These are phyloP conservation scores for Scolecobasidium constrictum DNA, from an alignment of 2,329 filamentous ascomycete genomes.

Conservation along the genomic window DNA sequence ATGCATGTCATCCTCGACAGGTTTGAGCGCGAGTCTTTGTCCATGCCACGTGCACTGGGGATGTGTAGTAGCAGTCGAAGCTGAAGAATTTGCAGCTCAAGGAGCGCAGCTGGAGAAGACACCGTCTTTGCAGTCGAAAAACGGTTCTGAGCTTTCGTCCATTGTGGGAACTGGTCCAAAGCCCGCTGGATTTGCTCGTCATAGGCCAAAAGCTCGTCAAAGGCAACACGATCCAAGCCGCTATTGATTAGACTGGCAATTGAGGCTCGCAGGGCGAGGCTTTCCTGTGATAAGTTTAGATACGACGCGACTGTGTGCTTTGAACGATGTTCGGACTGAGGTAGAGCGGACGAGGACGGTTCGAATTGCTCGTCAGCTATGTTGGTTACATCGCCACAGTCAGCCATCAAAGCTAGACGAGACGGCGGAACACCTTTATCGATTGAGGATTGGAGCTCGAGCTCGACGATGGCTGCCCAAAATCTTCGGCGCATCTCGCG, in stretches of 20 bases:
- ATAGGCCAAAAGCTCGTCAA: constrained; percentile 8
- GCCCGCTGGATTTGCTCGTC: constrained; percentile 3
- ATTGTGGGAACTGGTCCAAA: constrained; percentile 1
- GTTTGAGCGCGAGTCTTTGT: neutral
- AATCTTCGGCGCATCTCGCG: constrained; percentile 44
- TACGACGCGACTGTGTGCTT: constrained; percentile 1
- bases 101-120: neutral
- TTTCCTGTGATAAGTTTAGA: constrained; percentile 4
- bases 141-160: neutral
- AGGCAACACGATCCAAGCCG: constrained; percentile 5
- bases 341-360: neutral
- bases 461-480: constrained; percentile 46
- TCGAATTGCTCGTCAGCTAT: constrained; percentile 33
- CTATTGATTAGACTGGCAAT: constrained; percentile 6
- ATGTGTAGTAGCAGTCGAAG: constrained; percentile 6
- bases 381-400: constrained; percentile 40
- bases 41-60: constrained; percentile 1
- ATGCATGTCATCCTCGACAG: constrained; percentile 6
- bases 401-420: constrained; percentile 29
- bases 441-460: constrained; percentile 45
- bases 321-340: neutral
- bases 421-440: constrained; percentile 42
- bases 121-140: neutral
- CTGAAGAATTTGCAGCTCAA: constrained; percentile 8
- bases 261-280: constrained; percentile 1